phyloP scores from a whole-genome alignment of 1,284 basidiomycete genomes.

The Leucoagaricus sp. region DNA sequence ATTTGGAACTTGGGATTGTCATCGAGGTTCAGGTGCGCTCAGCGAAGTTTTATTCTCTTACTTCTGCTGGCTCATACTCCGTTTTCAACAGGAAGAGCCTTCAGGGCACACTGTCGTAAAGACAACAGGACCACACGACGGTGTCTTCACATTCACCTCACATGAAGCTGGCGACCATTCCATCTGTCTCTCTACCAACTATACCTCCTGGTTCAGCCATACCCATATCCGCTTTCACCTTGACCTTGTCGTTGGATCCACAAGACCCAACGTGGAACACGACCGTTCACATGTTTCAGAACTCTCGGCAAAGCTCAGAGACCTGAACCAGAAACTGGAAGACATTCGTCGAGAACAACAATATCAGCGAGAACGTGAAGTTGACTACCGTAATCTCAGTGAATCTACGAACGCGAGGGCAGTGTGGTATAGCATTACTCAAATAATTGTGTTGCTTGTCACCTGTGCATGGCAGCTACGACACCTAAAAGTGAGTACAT shows the following conservation, averaged over 20 bases:
- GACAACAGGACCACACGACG: slow-evolving; percentile 86
- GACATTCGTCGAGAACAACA: slow-evolving; percentile 96
- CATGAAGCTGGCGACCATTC: slow-evolving; percentile 96
- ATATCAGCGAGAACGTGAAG: slow-evolving; percentile 95
- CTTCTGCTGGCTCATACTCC: too few species aligned
- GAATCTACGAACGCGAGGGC: slow-evolving; percentile 89
- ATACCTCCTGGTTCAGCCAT: slow-evolving; percentile 81
- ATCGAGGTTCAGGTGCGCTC: slow-evolving; percentile 82
- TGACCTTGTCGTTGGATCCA: slow-evolving; percentile 88
- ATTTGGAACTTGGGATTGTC: slow-evolving; percentile 83
- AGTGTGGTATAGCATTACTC: slow-evolving; percentile 90
- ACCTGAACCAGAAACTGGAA: slow-evolving; percentile 90
- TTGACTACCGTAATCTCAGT: slow-evolving; percentile 87
- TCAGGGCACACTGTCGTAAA: slow-evolving; percentile 79
- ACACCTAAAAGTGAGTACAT: slow-evolving; percentile 77
- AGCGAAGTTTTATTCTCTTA: background rate
- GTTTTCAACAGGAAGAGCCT: slow-evolving; percentile 86
- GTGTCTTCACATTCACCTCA: slow-evolving; percentile 96
- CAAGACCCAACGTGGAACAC: slow-evolving; percentile 80
- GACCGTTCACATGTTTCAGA: slow-evolving; percentile 89
- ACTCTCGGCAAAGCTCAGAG: slow-evolving; percentile 83
- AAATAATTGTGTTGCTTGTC: slow-evolving; percentile 82
- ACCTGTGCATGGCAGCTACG: slow-evolving; percentile 94
- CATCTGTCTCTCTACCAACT: slow-evolving; percentile 92
- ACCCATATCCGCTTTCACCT: slow-evolving; percentile 95